A percentile compares a stretch with the other conserved stretches of the same genome.
Evolutionary conservation across 176 grass and related monocot species (phyloP).

Genomic region (Saccharum officinarum): DNA sequence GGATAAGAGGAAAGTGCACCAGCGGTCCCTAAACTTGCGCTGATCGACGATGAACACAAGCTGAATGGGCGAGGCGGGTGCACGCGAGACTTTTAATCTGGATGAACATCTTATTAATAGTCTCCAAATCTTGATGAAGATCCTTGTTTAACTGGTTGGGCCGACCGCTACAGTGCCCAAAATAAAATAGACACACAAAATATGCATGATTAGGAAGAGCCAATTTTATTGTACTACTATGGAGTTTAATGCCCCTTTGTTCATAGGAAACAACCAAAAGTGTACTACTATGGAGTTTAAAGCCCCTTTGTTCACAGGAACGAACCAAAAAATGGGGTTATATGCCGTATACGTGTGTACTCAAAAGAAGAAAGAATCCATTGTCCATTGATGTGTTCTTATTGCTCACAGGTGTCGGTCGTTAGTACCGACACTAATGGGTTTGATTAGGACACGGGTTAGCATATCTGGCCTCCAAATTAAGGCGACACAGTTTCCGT

Average conservation of each 20-base stretch:
- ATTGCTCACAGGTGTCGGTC: background rate
- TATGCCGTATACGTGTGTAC: background rate
- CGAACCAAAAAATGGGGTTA: background rate
- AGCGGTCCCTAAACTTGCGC: too few relatives aligned
- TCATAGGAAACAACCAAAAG: background rate
- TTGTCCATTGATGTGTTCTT: background rate
- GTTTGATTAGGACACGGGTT: constrained; percentile 1
- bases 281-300: background rate
- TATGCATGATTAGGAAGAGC: background rate
- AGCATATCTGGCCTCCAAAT: background rate
- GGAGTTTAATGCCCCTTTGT: background rate
- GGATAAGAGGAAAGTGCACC: too few relatives aligned
- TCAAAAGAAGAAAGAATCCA: constrained; percentile 20
- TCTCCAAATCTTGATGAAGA: background rate
- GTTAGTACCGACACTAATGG: background rate
- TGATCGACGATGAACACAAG: too few relatives aligned
- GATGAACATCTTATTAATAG: too few relatives aligned
- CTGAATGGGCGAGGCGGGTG: too few relatives aligned
- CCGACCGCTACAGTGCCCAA: background rate
- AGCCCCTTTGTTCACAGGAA: background rate
- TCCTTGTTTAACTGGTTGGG: background rate
- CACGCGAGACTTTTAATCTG: too few relatives aligned
- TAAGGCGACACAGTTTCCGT: background rate
- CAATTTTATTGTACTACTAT: background rate
- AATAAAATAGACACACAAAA: background rate